phyloP scores from a whole-genome alignment of 2,329 filamentous ascomycete genomes.

The Pseudopithomyces maydicus region DNA sequence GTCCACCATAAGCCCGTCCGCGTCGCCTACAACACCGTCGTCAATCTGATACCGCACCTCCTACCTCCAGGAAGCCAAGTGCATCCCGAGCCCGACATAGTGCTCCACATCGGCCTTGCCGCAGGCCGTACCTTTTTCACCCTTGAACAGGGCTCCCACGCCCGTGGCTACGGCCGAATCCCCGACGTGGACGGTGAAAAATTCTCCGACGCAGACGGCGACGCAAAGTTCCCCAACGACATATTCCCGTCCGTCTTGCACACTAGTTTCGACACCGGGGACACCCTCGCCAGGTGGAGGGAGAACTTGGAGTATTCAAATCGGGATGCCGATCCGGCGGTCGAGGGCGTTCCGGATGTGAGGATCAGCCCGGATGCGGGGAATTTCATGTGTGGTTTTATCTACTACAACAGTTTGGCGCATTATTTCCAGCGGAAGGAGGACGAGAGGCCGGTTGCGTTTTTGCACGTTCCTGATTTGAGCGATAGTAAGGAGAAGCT shows the following conservation, averaged over 20 bases:
- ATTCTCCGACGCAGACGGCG: constrained; percentile 25
- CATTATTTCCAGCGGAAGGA: constrained; percentile 28
- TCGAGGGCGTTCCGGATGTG: constrained; percentile 25
- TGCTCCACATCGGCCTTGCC: constrained; percentile 47
- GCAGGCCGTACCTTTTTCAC: constrained; percentile 42
- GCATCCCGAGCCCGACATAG: constrained; percentile 32
- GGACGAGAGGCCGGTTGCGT: constrained; percentile 35
- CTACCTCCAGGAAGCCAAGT: constrained; percentile 27
- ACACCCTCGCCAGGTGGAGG: constrained; percentile 41
- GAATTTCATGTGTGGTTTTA: constrained; percentile 45
- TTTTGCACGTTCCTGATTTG: constrained; percentile 44
- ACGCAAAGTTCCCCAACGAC: constrained; percentile 20
- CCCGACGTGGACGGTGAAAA: constrained; percentile 39
- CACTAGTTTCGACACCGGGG: constrained; percentile 37
- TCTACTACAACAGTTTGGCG: constrained; percentile 42
- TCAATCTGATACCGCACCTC: constrained; percentile 30
- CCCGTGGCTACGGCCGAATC: constrained; percentile 35
- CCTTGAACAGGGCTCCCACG: constrained; percentile 38
- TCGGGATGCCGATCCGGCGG: neutral
- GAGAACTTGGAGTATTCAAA: constrained; percentile 15
- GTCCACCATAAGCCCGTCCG: constrained; percentile 40
- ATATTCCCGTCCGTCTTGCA: constrained; percentile 29
- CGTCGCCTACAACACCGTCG: constrained; percentile 42
- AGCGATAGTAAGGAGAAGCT: constrained; percentile 30
- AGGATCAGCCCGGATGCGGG: constrained; percentile 37